These are phyloP conservation scores for Xylaria sp. DNA, from an alignment of 2,329 filamentous ascomycete species.

Conservation along the genomic window DNA sequence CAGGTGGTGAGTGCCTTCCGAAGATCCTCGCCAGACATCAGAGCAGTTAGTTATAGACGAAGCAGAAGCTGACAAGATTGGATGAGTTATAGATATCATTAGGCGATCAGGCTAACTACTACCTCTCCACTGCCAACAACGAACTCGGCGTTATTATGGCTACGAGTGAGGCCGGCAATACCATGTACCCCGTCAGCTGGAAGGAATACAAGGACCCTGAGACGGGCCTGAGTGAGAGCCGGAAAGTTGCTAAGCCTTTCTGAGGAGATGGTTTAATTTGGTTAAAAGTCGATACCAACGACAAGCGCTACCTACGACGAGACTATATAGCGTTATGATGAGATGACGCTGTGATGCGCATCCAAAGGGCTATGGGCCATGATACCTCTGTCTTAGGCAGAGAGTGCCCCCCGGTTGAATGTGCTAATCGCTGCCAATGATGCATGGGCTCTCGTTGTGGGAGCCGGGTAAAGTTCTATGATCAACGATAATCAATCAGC, in stretches of 20 bases:
- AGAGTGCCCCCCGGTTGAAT: background rate
- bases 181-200: constrained; percentile 95
- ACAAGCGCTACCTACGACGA: background rate
- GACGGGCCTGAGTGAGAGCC: constrained; percentile 78
- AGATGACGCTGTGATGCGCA: background rate
- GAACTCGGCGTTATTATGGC: constrained; percentile 95
- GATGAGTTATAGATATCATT: constrained; percentile 73
- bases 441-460: background rate
- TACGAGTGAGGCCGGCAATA: constrained; percentile 84
- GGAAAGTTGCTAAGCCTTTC: constrained; percentile 95
- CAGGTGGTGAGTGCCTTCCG: constrained; percentile 71
- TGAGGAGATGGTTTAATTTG: constrained; percentile 57
- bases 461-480: constrained; percentile 5
- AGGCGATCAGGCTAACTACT: constrained; percentile 95
- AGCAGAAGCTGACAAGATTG: constrained; percentile 19
- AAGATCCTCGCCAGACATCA: background rate
- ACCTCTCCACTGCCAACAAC: constrained; percentile 91
- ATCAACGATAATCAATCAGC: background rate
- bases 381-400: background rate
- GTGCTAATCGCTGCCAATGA: background rate
- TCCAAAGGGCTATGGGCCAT: background rate
- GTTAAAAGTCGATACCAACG: constrained; percentile 14
- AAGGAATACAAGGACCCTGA: constrained; percentile 90
- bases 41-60: background rate
- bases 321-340: background rate